These are phyloP conservation scores for Eucalyptus sp. DNA, from an alignment of 345 rosid genomes.

Conservation along the genomic window DNA sequence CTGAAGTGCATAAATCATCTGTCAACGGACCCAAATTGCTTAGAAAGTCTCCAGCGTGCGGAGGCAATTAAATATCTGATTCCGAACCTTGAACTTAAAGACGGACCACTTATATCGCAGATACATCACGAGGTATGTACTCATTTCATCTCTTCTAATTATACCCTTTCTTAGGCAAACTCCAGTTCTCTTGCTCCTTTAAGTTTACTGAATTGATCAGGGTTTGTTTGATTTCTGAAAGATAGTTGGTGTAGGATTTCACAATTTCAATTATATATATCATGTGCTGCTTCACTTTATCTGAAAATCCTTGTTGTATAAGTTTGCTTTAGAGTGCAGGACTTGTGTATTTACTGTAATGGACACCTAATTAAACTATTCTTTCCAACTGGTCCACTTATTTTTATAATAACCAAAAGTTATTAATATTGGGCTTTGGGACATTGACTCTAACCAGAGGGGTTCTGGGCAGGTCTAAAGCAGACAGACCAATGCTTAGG, in stretches of 20 bases:
- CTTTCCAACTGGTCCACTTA: neutral
- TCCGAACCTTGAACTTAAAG: slow-evolving; percentile 91
- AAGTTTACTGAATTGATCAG: neutral
- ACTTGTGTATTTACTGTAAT: neutral
- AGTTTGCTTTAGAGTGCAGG: neutral
- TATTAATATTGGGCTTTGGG: neutral
- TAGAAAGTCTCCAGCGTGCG: slow-evolving; percentile 95
- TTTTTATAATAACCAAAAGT: neutral
- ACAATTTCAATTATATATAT: neutral
- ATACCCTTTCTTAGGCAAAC: neutral
- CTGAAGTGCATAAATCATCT: slow-evolving; percentile 80
- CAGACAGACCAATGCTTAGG: neutral
- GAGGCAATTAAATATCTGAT: slow-evolving; percentile 90
- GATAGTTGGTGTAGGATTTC: neutral
- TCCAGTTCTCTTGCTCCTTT: neutral
- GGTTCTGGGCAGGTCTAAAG: neutral
- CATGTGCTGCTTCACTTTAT: neutral
- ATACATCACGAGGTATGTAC: slow-evolving; percentile 77
- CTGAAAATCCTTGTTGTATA: neutral
- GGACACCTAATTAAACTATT: neutral
- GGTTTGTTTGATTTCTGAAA: neutral
- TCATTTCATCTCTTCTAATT: neutral
- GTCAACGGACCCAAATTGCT: slow-evolving; percentile 92
- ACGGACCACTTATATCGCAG: slow-evolving; percentile 70
- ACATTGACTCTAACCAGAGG: neutral